Evolutionary conservation across 192 early-diverging fungal species (phyloP), one percentile per base, ranked within the genome.

Genomic region (Thoreauomyces humboldtii): DNA sequence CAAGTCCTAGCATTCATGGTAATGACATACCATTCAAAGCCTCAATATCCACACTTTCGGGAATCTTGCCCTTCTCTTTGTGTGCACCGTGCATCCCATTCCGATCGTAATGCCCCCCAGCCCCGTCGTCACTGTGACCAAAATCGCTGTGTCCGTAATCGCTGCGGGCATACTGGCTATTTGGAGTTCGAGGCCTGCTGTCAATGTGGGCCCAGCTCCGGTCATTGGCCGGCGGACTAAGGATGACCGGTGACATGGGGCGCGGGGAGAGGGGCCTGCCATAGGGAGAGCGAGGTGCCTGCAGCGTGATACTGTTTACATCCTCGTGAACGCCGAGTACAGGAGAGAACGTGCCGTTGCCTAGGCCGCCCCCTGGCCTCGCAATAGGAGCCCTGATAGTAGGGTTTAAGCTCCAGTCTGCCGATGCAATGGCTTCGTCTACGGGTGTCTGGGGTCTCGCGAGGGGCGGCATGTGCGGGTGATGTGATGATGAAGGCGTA

Each of bases 1-100:
- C n/a, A n/a, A n/a, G n/a, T n/a, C n/a, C n/a, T n/a, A n/a, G n/a
- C n/a, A n/a, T n/a, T n/a, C n/a, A n/a, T n/a, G n/a, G n/a, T n/a
- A n/a, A n/a, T n/a, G n/a, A 55, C 69, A 19, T 75, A 90, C 91
- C 88, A 67, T 85, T 79, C 45, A 92, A 69, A 15, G 86, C 44
- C 19, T 87, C 83, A 61, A 93, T 81, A 69, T 92, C 89, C 25
- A 92, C 83, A 7, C 81, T 77, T 21, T 91, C 88, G 14, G 86
- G 84, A 62, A 83, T 81, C 48, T 86, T 88, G 38, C 80, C 80
- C 73, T 91, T 93, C 25, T 88, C 86, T 63, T 91, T 91, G 65
- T 77, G 70, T 21, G 65, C 58, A 14, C 77, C 70, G n/a, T 19
- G 12, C 29, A 22, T 35, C n/a, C 60, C 24, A 2, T 21, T 19